phyloP scores from a whole-genome alignment of 2,329 filamentous ascomycete genomes.

The Trichoderma polysporum region DNA sequence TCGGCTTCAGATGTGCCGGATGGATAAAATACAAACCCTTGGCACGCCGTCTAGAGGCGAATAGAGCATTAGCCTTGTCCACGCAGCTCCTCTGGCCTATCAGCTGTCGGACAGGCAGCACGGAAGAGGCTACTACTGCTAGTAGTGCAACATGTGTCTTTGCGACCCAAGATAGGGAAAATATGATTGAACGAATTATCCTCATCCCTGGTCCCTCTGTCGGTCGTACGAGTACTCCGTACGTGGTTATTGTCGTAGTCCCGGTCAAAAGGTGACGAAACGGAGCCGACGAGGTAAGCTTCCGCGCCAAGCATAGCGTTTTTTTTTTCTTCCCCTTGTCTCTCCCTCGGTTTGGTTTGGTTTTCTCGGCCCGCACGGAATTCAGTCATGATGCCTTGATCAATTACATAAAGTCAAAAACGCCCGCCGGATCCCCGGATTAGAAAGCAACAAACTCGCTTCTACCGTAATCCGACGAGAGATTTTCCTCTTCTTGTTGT shows the following conservation, averaged over 20 bases:
- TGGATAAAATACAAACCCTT: neutral
- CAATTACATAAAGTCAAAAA: neutral
- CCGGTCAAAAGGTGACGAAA: neutral
- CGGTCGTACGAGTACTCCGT: too few relatives aligned
- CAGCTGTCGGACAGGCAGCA: neutral
- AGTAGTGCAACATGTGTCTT: neutral
- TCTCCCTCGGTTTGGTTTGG: neutral
- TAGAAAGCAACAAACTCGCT: neutral
- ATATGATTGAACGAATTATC: too few relatives aligned
- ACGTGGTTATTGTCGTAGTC: neutral
- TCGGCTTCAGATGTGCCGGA: slow-evolving; percentile 9
- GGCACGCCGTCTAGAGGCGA: neutral
- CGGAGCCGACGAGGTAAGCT: neutral
- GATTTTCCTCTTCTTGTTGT: neutral
- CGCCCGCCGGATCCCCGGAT: slow-evolving; percentile 12
- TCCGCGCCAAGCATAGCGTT: neutral
- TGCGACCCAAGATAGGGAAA: neutral
- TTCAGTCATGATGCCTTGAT: neutral
- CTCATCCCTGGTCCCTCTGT: too few relatives aligned
- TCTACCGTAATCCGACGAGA: neutral
- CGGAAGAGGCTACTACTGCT: neutral
- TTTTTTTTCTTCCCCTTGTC: neutral
- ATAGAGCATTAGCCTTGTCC: neutral
- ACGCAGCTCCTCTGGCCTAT: neutral
- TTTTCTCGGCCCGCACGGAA: slow-evolving; percentile 10